Base-by-base conservation (phyloP, 2,329 filamentous ascomycete genomes). In the Cordyceps militaris region DNA sequence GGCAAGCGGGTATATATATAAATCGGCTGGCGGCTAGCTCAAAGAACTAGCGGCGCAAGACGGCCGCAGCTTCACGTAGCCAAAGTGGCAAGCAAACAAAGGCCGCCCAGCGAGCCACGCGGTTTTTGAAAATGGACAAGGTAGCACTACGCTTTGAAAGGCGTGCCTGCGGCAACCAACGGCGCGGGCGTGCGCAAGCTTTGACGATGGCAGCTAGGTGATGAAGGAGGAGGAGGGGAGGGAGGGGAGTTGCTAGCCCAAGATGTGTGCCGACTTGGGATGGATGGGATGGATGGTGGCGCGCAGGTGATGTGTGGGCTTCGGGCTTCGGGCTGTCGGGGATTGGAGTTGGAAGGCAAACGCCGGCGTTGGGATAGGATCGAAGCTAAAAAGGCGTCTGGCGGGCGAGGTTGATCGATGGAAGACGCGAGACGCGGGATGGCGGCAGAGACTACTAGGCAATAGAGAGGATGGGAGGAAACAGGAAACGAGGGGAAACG, bases 311-410 rank as follows among this genome's bases (percentile, higher is more conserved):
- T 34, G 50, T 34, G 28, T 13, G 16, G 4, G 34, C 34, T 38
- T 49, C 44, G 53, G 53, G 16, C 32, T 56, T 49, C 44, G 53
- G 53, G 16, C 32, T 56, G 43, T 56, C 53, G 53, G 53, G 43
- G 53, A 47, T 38, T 42, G 52, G 52, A 23, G 21, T 56, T 49
- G 40, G 34, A 21, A 24, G n/a, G 2, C 38, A 46, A 48, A 59
- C 5, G 46, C 55, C 55, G 46, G 46, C 47, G 46, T 36, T 44
- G 55, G 36, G 6, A 48, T 49, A 26, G 54, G 36, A 43, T 44
- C 21, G n/a, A 44, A 14, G 36, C 21, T 53, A 36, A 36, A 10
- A 23, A 32, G 21, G 13, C 38, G 36, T 34, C 34, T 9, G 50
- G 13, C 5, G n/a, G 38, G 8, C 3, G 34, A 28, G n/a, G n/a